phyloP scores from a whole-genome alignment of 2,329 filamentous ascomycete species.

The Thielaviopsis populi region DNA sequence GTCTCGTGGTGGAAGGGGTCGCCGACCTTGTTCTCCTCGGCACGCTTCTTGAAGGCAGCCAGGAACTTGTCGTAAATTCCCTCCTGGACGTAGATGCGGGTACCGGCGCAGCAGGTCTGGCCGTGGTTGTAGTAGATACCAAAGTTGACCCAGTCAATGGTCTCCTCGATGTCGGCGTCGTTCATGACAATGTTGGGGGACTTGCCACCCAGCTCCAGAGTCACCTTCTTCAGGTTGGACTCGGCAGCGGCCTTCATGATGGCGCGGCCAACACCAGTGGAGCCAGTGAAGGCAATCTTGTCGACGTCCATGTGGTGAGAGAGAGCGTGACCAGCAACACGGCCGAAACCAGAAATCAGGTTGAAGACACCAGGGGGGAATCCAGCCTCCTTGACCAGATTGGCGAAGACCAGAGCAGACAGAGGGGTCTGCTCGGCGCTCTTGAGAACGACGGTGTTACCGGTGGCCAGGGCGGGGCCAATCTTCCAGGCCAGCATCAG shows the following conservation, averaged over 20 bases:
- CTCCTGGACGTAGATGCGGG: conserved; percentile 42
- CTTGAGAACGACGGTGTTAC: conserved; percentile 38
- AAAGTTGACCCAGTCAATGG: conserved; percentile 36
- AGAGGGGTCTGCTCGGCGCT: conserved; percentile 40
- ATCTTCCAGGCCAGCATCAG: conserved; percentile 33
- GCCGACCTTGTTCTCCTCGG: conserved; percentile 26
- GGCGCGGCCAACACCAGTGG: conserved; percentile 50
- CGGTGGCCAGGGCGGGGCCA: conserved; percentile 33
- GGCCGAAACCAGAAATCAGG: conserved; percentile 54
- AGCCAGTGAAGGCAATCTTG: conserved; percentile 65
- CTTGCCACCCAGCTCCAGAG: conserved; percentile 55
- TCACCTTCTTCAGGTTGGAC: conserved; percentile 49
- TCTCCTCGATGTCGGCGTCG: conserved; percentile 48
- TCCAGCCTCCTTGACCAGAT: conserved; percentile 53
- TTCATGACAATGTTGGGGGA: conserved; percentile 49
- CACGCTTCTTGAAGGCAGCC: conserved; percentile 37
- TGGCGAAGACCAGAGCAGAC: conserved; percentile 26
- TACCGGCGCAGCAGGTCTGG: conserved; percentile 46
- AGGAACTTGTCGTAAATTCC: conserved; percentile 41
- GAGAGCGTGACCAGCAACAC: conserved; percentile 50
- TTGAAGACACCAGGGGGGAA: conserved; percentile 66
- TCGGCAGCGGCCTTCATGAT: conserved; percentile 58
- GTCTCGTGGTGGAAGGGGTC: conserved; percentile 25
- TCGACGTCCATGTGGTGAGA: conserved; percentile 53
- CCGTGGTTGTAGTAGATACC: conserved; percentile 39